phyloP scores from a whole-genome alignment of 2,329 filamentous ascomycete species.

The Phialocephala subalpina region DNA sequence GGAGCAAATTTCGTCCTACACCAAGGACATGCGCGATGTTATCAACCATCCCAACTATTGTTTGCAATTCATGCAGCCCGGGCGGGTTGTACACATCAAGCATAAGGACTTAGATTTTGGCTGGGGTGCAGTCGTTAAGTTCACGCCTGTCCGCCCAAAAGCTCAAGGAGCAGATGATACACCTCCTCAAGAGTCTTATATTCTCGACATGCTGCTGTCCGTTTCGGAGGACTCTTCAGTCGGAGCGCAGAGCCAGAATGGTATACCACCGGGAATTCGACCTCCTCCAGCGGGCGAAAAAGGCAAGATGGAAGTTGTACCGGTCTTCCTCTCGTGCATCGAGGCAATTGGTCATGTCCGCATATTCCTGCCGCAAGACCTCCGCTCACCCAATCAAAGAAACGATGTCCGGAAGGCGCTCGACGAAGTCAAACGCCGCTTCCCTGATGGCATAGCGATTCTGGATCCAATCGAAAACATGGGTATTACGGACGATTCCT shows the following conservation, averaged over 20 bases:
- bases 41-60: conserved; percentile 93
- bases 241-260: conserved; percentile 65
- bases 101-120: conserved; percentile 85
- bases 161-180: conserved; percentile 72
- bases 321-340: conserved; percentile 85
- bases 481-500: conserved; percentile 89
- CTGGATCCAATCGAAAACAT: conserved; percentile 97
- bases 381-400: conserved; percentile 72
- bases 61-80: conserved; percentile 82
- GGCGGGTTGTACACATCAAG: conserved; percentile 88
- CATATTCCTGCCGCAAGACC: conserved; percentile 81
- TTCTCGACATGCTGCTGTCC: conserved; percentile 82
- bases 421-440: conserved; percentile 82
- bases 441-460: conserved; percentile 89
- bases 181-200: conserved; percentile 77
- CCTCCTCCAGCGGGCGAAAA: conserved; percentile 70
- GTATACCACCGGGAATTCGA: conserved; percentile 68
- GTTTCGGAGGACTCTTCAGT: conserved; percentile 62
- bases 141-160: conserved; percentile 71
- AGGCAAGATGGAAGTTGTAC: conserved; percentile 81
- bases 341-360: conserved; percentile 85
- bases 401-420: conserved; percentile 73
- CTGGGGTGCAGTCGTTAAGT: conserved; percentile 90
- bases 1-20: conserved; percentile 83
- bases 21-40: conserved; percentile 88